Conservation (phyloP, 371 early-diverging fungal genomes). For the Syncephalastrum contaminatum region DNA sequence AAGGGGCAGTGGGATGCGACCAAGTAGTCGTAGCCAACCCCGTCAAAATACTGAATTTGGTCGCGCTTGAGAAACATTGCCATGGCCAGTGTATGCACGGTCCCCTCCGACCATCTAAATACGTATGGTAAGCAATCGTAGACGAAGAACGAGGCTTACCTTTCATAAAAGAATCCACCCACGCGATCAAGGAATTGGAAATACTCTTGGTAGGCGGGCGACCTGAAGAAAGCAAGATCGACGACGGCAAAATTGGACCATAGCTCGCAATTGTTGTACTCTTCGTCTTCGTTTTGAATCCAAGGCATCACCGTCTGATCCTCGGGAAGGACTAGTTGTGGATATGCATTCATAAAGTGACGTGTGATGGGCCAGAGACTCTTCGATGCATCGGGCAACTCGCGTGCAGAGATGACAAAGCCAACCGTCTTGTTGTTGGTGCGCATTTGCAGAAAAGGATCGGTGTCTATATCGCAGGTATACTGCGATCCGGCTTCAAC, state of each 20-base stretch:
- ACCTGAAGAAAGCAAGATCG: slow-evolving; percentile 73
- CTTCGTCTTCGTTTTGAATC: slow-evolving; percentile 20
- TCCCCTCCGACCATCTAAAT: slow-evolving; percentile 60
- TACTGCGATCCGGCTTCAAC: slow-evolving; percentile 91
- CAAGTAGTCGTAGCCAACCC: slow-evolving; percentile 79
- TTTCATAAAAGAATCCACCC: slow-evolving; percentile 95
- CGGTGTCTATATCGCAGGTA: slow-evolving; percentile 82
- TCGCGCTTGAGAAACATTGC: slow-evolving; percentile 73
- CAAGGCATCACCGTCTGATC: slow-evolving; percentile 29
- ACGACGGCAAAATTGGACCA: slow-evolving; percentile 73
- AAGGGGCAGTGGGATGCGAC: slow-evolving; percentile 45
- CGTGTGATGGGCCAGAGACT: slow-evolving; percentile 75
- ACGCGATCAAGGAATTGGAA: slow-evolving; percentile 80
- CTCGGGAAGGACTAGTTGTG: slow-evolving; percentile 17
- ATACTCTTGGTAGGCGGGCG: slow-evolving; percentile 68
- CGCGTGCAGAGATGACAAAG: slow-evolving; percentile 76
- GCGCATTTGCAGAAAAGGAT: slow-evolving; percentile 84
- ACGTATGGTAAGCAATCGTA: slow-evolving; percentile 64
- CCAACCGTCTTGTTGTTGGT: slow-evolving; percentile 75
- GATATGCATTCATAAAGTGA: slow-evolving; percentile 47
- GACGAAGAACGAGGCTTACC: slow-evolving; percentile 32
- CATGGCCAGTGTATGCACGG: slow-evolving; percentile 83
- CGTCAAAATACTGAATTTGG: slow-evolving; percentile 88
- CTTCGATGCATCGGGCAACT: slow-evolving; percentile 76
- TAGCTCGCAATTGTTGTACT: slow-evolving; percentile 76